phyloP scores from a whole-genome alignment of 2,329 filamentous ascomycete species.

The Magnaporthiopsis rhizophila region DNA sequence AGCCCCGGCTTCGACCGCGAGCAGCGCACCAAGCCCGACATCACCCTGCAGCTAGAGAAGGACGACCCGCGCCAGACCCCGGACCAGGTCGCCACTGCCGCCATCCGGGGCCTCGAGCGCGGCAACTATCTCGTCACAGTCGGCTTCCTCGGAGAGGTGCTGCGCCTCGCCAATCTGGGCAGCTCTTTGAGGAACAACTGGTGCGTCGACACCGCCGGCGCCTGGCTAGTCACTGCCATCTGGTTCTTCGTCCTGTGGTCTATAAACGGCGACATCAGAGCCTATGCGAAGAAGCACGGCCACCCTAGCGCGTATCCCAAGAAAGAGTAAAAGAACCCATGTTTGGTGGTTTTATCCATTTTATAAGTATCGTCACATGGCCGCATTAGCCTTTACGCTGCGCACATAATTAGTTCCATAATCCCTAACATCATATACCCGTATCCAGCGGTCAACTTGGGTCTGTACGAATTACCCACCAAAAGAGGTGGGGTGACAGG shows the following conservation, averaged over 20 bases:
- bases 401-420: too few species aligned
- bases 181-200: slow-evolving; percentile 50
- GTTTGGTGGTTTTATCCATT: background rate
- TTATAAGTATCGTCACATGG: too few species aligned
- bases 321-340: slow-evolving; percentile 13
- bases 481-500: background rate
- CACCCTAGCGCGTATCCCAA: slow-evolving; percentile 44
- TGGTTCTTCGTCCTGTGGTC: slow-evolving; percentile 51
- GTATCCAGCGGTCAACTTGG: too few species aligned
- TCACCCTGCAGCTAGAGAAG: slow-evolving; percentile 74
- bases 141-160: slow-evolving; percentile 60
- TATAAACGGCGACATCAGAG: slow-evolving; percentile 49
- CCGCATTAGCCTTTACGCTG: too few species aligned
- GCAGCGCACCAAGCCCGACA: slow-evolving; percentile 67
- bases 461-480: background rate
- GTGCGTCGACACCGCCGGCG: slow-evolving; percentile 50
- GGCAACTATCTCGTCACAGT: slow-evolving; percentile 77
- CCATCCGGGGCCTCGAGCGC: slow-evolving; percentile 67
- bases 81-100: slow-evolving; percentile 62
- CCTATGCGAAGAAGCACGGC: slow-evolving; percentile 48
- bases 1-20: slow-evolving; percentile 69
- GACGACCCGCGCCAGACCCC: slow-evolving; percentile 74
- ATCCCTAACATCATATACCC: too few species aligned
- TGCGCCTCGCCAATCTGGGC: slow-evolving; percentile 56
- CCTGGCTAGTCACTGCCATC: slow-evolving; percentile 43